Evolutionary conservation across 2,329 filamentous ascomycete species (phyloP), one percentile per base, ranked within the genome.

Genomic region (Fusarium sp.): DNA sequence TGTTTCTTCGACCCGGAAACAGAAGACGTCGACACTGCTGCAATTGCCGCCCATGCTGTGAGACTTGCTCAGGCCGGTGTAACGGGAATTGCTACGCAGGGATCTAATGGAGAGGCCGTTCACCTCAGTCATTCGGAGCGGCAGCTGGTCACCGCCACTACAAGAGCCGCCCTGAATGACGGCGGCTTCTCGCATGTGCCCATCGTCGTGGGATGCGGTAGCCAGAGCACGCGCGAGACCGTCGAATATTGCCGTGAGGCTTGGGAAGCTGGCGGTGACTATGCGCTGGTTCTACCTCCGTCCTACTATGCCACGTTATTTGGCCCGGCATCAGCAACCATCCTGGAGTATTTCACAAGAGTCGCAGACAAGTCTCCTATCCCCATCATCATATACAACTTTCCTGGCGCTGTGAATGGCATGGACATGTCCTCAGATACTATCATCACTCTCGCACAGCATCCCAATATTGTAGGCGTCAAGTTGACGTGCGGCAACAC

Each of bases 81-180:
- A 44, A 87, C 90, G 18, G 92, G 92, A 22, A 85, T 95, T 49
- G 91, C 92, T 51, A 92, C 91, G 14, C 92, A 94, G 78, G 92
- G 92, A 49, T 93, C 91, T 77, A 95, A 95, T 77, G 92, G 92
- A 74, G 93, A 96, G 83, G 92, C 93, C 10, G 92, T 94, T 15
- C 92, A 94, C 76, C 86, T 95, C 34, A 89, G 90, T 45, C 90
- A 90, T 73, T 83, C 86, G 25, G 92, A 95, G 81, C 88, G 92
- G 63, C 86, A 87, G 50, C 82, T 88, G 54, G 88, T 95, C 73
- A 94, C 91, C 9, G 82, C 83, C 53, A 89, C 90, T 34, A 94
- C 92, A 3, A 89, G 92, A 43, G 85, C 87, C 66, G 91, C 91
- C 16, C 84, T 95, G 46, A 87, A 93, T 77, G 72, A 72, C 27